Percentiles rank a stretch among this genome's conserved stretches.
Conservation (phyloP, 108 stramenopile genomes). For the Epithemia pelagica region DNA sequence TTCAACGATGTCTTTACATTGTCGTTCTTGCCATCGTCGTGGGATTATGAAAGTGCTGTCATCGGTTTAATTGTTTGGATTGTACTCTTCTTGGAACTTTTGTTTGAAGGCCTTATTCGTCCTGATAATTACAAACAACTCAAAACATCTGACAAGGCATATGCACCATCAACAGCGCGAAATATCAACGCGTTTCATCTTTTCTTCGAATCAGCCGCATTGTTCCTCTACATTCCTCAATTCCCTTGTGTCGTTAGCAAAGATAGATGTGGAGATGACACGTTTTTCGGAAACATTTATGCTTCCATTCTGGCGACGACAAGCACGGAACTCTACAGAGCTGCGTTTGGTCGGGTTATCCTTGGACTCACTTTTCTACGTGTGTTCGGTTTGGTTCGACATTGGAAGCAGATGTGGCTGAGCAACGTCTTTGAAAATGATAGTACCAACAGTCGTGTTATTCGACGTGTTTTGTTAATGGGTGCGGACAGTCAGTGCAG, state of each 20-base stretch:
- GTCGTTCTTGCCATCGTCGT: conserved; percentile 36
- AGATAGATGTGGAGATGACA: conserved; percentile 20
- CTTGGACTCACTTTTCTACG: conserved; percentile 48
- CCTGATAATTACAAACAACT: conserved; percentile 52
- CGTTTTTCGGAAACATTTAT: conserved; percentile 11
- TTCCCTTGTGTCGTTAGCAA: conserved; percentile 43
- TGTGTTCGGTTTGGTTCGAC: conserved; percentile 72
- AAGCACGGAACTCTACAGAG: conserved; percentile 3
- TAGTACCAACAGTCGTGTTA: background rate
- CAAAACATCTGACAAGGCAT: conserved; percentile 62
- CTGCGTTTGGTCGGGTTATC: conserved; percentile 34
- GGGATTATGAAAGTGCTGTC: conserved; percentile 35
- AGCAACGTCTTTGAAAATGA: conserved; percentile 30
- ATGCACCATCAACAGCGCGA: conserved; percentile 56
- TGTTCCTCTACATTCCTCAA: conserved; percentile 58
- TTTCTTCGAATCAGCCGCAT: conserved; percentile 52
- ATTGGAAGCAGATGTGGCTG: conserved; percentile 79
- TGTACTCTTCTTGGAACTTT: conserved; percentile 58
- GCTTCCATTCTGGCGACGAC: conserved; percentile 9
- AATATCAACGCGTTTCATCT: conserved; percentile 65
- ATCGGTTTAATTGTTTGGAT: conserved; percentile 53
- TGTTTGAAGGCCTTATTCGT: conserved; percentile 66
- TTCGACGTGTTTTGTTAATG: background rate
- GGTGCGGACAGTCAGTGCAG: background rate
- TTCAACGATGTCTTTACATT: conserved; percentile 37